Evolutionary conservation across 306 rosid species (phyloP).

Genomic region (Ziziphus jujuba): DNA sequence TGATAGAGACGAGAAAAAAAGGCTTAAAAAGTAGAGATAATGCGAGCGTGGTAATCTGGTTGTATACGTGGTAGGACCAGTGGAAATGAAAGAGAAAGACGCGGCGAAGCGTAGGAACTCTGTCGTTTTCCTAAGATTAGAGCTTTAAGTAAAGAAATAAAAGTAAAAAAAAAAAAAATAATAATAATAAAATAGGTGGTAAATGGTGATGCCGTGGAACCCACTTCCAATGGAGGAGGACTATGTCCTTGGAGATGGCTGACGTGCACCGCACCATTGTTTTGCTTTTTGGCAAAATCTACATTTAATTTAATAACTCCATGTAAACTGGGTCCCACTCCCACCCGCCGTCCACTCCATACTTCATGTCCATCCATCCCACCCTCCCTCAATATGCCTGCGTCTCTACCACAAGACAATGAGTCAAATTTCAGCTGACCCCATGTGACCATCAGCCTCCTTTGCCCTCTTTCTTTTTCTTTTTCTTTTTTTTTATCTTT

Average conservation of each 20-base stretch:
- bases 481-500: background rate
- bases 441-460: background rate
- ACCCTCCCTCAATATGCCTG: background rate
- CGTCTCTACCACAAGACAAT: background rate
- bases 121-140: constrained; percentile 8
- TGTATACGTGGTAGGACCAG: constrained; percentile 11
- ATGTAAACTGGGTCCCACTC: constrained; percentile 14
- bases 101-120: constrained; percentile 42
- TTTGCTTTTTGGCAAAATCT: constrained; percentile 12
- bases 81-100: constrained; percentile 10
- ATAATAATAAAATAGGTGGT: no score
- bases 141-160: background rate
- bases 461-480: background rate
- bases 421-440: background rate
- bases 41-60: background rate
- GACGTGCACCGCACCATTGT: constrained; percentile 56
- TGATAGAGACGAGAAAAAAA: background rate
- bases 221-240: constrained; percentile 53
- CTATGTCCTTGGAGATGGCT: constrained; percentile 28
- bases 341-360: constrained; percentile 13
- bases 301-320: no score
- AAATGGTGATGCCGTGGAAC: constrained; percentile 53
- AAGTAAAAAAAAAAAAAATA: background rate
- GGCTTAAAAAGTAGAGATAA: background rate
- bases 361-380: constrained; percentile 5